Evolutionary conservation across 176 grass and related monocot genomes (phyloP), one percentile per base, ranked within the genome.

Genomic region (Hsuehochloa calcarea): DNA sequence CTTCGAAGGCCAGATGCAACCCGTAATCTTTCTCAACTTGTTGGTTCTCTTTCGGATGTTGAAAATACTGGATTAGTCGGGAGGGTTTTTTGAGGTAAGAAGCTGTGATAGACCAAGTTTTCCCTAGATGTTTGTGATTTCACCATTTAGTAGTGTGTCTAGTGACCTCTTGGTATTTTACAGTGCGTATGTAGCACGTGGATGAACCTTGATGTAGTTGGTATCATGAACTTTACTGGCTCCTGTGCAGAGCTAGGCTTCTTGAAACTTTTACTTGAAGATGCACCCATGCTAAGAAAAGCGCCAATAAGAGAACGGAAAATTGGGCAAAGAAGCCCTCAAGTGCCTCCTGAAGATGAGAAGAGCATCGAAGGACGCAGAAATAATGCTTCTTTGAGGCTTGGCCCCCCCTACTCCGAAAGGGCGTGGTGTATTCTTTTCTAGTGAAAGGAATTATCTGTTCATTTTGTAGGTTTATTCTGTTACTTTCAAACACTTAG

Each of bases 31-130:
- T 80, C 46, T 74, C 50, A 65, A 64, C 75, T 78, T 82, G n/a
- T 86, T 84, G 62, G 74, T 83, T 87, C 37, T n/a, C 47, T 79
- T 82, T 69, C 80, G 47, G 75, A 85, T 70, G 65, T 84, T 93
- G 77, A 84, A 80, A 69, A 65, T 63, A 86, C 91, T 47, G 29
- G 14, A 17, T 20, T 91, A 56, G 9, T 25, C 22, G 78, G 60
- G 37, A 82, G 58, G 3, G 39, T 80, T 40, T 40, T 26, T 75
- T 45, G 35, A 70, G 74, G 82, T 88, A 85, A 85, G 70, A 67
- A 84, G 20, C n/a, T 75, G 22, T 26, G 34, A 65, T 38, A 22
- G 9, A 8, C n/a, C 10, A 41, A 52, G 10, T 65, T 56, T 41
- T 78, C 7, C 23, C 22, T 34, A 75, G 23, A 39, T 55, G 56